These are phyloP conservation scores for Entomophthora muscae DNA, from an alignment of 371 early-diverging fungal genomes.

Conservation along the genomic window DNA sequence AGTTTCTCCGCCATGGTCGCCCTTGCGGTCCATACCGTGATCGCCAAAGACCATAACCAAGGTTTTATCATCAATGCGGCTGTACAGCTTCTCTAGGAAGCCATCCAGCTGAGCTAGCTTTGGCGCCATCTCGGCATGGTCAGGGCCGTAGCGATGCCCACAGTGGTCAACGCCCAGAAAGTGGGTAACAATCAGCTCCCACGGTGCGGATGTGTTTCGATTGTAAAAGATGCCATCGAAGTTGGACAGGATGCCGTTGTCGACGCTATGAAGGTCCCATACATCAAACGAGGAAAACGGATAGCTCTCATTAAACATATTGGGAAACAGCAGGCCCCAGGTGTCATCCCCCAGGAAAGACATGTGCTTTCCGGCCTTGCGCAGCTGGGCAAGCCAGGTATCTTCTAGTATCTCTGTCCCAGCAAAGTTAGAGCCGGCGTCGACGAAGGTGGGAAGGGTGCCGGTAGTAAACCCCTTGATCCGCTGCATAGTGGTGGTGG, in stretches of 20 bases:
- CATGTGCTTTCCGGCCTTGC: constrained; percentile 16
- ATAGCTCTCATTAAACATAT: constrained; percentile 28
- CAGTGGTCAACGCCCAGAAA: constrained; percentile 94
- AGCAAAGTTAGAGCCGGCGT: constrained; percentile 86
- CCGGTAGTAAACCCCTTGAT: constrained; percentile 85
- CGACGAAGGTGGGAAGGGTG: constrained; percentile 81
- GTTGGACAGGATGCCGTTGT: constrained; percentile 46
- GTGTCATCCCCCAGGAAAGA: constrained; percentile 84
- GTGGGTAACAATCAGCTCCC: constrained; percentile 76
- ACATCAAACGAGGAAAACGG: constrained; percentile 81
- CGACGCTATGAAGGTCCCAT: constrained; percentile 86
- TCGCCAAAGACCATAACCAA: constrained; percentile 91
- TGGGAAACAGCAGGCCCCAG: constrained; percentile 70
- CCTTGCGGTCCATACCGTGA: constrained; percentile 97
- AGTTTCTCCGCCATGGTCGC: constrained; percentile 97
- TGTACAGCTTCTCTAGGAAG: constrained; percentile 44
- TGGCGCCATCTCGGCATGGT: constrained; percentile 62
- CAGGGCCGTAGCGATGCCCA: constrained; percentile 84
- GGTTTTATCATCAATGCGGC: constrained; percentile 64
- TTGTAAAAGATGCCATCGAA: not conserved
- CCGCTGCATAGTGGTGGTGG: constrained; percentile 91
- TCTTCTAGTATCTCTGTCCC: constrained; percentile 70
- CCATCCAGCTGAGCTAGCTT: constrained; percentile 74
- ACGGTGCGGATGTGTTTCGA: constrained; percentile 14
- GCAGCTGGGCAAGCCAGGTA: constrained; percentile 47